Base-by-base conservation (phyloP, 2,329 filamentous ascomycete species). In the Pseudovirgaria hyperparasitica region DNA sequence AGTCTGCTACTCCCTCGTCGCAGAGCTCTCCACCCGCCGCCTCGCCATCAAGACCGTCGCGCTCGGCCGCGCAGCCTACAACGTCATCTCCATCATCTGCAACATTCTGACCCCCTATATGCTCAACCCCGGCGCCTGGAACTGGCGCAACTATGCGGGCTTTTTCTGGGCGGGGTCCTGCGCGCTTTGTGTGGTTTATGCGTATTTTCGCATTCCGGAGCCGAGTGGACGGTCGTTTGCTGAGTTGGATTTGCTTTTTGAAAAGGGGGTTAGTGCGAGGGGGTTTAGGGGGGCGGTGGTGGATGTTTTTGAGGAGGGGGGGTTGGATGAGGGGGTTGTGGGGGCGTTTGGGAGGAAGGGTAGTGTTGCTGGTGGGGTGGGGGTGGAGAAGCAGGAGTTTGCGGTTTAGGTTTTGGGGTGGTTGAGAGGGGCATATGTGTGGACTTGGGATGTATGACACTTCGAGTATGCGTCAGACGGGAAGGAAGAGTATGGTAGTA, bases 1-100 rank as follows among this genome's bases (percentile, higher is more conserved):
- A 0, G 82, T 92, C 6, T 84, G 79, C 54, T 93, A 92, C 57
- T 90, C 82, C 0, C 69, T 93, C 8, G 85, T 93, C 4, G 72
- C 80, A 1, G 85, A 93, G 51, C 57, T 93, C 13, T 85, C 82
- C 0, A 84, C 82, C 0, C 72, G 81, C 9, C 70, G 85, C 2
- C 65, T 94, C 18, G 79, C 86, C 46, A 86, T 92, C 60, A 93
- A 93, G 62, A 92, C 86, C 1, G 79, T 92, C 13, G 85, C 90
- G 1, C 67, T 93, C 2, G 84, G 80, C 2, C 77, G 85, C 29
- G 81, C 82, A 40, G 59, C 84, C 9, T 65, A 61, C 63, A 86
- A 90, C 44, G 60, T 92, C 26, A 79, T 86, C 22, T 77, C 71
- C 36, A 92, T 94, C 39, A 58, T 92, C 42, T 82, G 75, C 46